A percentile compares a stretch with the other conserved stretches of the same genome.
These are phyloP conservation scores for Brassica napus DNA, from an alignment of 345 rosid species.

Conservation along the genomic window DNA sequence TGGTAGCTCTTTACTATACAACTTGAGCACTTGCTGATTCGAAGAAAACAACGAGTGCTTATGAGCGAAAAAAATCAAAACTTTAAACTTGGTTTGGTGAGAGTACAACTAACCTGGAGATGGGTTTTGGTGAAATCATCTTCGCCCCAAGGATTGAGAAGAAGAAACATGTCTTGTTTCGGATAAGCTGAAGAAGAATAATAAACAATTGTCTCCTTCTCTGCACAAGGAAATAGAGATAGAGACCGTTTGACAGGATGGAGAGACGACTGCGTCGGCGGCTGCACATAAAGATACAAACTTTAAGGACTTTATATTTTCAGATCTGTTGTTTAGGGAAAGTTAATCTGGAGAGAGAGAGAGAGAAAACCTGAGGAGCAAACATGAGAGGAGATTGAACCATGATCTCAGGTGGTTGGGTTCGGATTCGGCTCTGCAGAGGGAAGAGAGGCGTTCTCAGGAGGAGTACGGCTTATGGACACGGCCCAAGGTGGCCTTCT, in stretches of 20 bases:
- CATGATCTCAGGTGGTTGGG: too few relatives aligned
- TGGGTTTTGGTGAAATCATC: slow-evolving; percentile 16
- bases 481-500: too few relatives aligned
- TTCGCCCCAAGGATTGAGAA: slow-evolving; percentile 62
- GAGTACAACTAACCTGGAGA: slow-evolving; percentile 42
- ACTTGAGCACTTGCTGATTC: slow-evolving; percentile 51
- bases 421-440: too few relatives aligned
- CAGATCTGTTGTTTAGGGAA: too few relatives aligned
- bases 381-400: too few relatives aligned
- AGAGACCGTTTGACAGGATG: slow-evolving; percentile 20
- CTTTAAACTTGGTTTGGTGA: neutral
- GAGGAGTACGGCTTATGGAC: too few relatives aligned
- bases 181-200: slow-evolving; percentile 2
- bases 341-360: too few relatives aligned
- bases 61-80: neutral
- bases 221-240: slow-evolving; percentile 19
- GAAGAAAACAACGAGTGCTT: neutral
- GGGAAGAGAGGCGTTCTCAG: too few relatives aligned
- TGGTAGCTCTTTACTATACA: slow-evolving; percentile 66
- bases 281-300: neutral
- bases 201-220: slow-evolving; percentile 30
- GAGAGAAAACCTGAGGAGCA: too few relatives aligned
- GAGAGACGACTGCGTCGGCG: slow-evolving; percentile 35
- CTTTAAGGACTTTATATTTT: too few relatives aligned
- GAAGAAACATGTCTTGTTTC: slow-evolving; percentile 46